Evolutionary conservation across 2,329 filamentous ascomycete species (phyloP).

Genomic region (Aureobasidium sp.): DNA sequence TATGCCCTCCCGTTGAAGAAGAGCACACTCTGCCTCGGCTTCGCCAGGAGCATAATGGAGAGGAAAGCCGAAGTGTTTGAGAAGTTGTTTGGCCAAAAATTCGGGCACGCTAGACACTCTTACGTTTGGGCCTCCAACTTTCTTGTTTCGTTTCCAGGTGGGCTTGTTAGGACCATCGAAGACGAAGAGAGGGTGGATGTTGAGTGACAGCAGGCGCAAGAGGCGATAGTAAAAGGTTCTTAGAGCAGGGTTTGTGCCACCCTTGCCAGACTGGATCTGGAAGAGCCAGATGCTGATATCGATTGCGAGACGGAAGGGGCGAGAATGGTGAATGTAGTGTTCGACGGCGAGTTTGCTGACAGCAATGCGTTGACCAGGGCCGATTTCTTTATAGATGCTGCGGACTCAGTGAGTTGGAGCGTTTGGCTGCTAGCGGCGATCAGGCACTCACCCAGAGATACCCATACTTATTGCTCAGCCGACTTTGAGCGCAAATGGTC

Average conservation of each 20-base stretch:
- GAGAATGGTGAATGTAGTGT: slow-evolving; percentile 60
- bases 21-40: slow-evolving; percentile 90
- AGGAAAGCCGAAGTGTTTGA: slow-evolving; percentile 77
- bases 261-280: slow-evolving; percentile 75
- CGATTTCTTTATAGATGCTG: slow-evolving; percentile 88
- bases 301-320: slow-evolving; percentile 78
- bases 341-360: slow-evolving; percentile 76
- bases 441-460: slow-evolving; percentile 22
- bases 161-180: slow-evolving; percentile 86
- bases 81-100: slow-evolving; percentile 72
- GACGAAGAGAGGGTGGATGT: slow-evolving; percentile 82
- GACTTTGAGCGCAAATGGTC: background rate
- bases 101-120: slow-evolving; percentile 60
- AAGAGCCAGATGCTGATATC: slow-evolving; percentile 98
- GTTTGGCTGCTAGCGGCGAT: background rate
- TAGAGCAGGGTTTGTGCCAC: slow-evolving; percentile 82
- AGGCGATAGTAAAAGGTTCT: slow-evolving; percentile 91
- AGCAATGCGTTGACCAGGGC: slow-evolving; percentile 68
- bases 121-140: slow-evolving; percentile 49
- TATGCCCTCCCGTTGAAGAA: slow-evolving; percentile 71
- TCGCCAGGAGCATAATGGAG: slow-evolving; percentile 86
- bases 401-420: slow-evolving; percentile 14
- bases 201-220: slow-evolving; percentile 64
- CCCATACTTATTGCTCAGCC: slow-evolving; percentile 19
- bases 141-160: slow-evolving; percentile 80